These are phyloP conservation scores for Cryphonectria japonica DNA, from an alignment of 2,329 filamentous ascomycete species.

Conservation along the genomic window DNA sequence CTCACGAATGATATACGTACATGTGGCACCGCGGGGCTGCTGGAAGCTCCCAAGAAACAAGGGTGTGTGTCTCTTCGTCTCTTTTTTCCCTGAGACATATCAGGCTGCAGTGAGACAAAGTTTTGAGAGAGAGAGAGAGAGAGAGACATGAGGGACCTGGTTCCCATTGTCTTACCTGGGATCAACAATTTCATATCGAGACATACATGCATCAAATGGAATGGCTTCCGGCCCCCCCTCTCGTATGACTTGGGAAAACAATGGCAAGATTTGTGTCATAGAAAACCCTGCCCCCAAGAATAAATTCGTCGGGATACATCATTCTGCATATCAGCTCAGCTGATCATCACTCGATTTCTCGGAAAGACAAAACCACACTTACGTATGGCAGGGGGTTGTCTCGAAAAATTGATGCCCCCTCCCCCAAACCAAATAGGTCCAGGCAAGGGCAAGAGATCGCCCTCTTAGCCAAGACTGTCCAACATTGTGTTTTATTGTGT, in stretches of 20 bases:
- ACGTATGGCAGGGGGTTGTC: background rate
- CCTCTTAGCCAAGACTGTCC: background rate
- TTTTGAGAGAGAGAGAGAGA: background rate
- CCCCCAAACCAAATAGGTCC: too few species aligned
- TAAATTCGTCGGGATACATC: background rate
- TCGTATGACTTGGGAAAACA: background rate
- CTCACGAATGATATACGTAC: constrained; percentile 3
- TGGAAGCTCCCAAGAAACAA: background rate
- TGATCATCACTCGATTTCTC: background rate
- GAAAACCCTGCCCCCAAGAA: background rate
- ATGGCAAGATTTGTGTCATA: background rate
- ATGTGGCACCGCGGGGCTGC: background rate
- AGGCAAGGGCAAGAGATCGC: background rate
- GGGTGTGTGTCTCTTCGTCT: background rate
- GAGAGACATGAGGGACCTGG: background rate
- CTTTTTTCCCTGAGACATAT: background rate
- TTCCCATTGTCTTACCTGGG: background rate
- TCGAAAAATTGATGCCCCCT: background rate
- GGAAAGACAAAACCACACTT: background rate
- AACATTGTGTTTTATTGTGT: background rate
- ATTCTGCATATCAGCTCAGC: background rate
- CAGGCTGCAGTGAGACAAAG: constrained; percentile 11
- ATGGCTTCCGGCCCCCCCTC: background rate
- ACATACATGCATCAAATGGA: constrained; percentile 14
- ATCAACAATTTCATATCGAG: constrained; percentile 8